Conservation (phyloP, 2,329 filamentous ascomycete genomes). For the Orbilia blumenaviensis region DNA sequence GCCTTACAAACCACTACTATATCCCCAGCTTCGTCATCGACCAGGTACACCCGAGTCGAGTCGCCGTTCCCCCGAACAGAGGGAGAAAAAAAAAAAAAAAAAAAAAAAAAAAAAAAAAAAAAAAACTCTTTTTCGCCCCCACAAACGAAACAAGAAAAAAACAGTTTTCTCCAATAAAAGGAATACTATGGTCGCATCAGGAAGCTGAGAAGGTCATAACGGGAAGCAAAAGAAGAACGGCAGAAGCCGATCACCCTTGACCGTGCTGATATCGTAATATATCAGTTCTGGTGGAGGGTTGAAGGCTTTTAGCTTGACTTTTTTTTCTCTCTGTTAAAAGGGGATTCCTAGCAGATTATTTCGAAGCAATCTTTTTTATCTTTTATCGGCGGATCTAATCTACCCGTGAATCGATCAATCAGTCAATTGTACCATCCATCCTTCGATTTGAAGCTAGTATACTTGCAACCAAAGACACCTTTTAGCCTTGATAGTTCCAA, state of each 20-base stretch:
- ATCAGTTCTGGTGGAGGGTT: slow-evolving; percentile 17
- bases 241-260: neutral
- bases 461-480: too few species aligned
- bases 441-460: neutral
- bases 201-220: neutral
- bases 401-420: neutral
- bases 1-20: neutral
- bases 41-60: neutral
- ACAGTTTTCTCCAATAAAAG: neutral
- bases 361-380: neutral
- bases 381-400: slow-evolving; percentile 19
- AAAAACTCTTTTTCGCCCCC: neutral
- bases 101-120: neutral
- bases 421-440: neutral
- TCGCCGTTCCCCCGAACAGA: neutral
- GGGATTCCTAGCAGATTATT: neutral
- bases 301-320: neutral
- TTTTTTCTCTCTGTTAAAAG: neutral
- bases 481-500: neutral
- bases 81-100: neutral
- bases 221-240: neutral
- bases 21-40: neutral
- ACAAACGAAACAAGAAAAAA: too few species aligned
- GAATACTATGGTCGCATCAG: neutral
- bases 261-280: slow-evolving; percentile 9